Evolutionary conservation across 805 yeast genomes (phyloP).

Genomic region (Millerozyma acaciae): DNA sequence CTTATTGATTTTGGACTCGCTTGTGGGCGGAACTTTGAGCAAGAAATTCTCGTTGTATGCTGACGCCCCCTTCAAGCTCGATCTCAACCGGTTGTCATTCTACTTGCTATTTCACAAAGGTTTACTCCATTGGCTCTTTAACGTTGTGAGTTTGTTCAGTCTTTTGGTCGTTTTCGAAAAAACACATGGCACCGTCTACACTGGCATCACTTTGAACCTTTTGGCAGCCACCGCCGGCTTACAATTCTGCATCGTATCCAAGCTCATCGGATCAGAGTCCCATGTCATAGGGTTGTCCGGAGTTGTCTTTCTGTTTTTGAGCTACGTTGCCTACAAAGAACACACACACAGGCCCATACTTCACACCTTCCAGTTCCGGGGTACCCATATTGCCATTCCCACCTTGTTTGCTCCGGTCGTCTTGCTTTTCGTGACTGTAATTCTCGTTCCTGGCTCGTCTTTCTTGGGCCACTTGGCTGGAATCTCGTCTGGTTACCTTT

Average conservation of each 20-base stretch:
- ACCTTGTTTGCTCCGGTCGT: constrained; percentile 58
- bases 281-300: constrained; percentile 69
- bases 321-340: constrained; percentile 53
- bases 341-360: constrained; percentile 37
- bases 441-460: constrained; percentile 63
- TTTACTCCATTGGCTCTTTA: constrained; percentile 57
- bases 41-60: constrained; percentile 50
- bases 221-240: constrained; percentile 68
- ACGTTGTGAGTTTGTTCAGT: constrained; percentile 52
- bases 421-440: constrained; percentile 41
- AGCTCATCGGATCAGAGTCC: constrained; percentile 47
- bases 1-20: constrained; percentile 35
- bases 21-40: constrained; percentile 24
- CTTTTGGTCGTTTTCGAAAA: constrained; percentile 66
- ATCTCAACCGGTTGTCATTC: constrained; percentile 55
- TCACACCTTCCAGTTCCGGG: constrained; percentile 24
- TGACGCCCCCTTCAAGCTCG: constrained; percentile 44
- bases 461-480: constrained; percentile 75
- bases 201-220: constrained; percentile 74
- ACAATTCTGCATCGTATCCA: constrained; percentile 52
- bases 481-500: constrained; percentile 59
- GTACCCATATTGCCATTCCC: constrained; percentile 47
- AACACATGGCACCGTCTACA: constrained; percentile 76
- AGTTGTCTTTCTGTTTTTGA: constrained; percentile 65
- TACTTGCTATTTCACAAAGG: constrained; percentile 71